Conservation (phyloP, 371 early-diverging fungal species). For the Mortierella sp. region DNA sequence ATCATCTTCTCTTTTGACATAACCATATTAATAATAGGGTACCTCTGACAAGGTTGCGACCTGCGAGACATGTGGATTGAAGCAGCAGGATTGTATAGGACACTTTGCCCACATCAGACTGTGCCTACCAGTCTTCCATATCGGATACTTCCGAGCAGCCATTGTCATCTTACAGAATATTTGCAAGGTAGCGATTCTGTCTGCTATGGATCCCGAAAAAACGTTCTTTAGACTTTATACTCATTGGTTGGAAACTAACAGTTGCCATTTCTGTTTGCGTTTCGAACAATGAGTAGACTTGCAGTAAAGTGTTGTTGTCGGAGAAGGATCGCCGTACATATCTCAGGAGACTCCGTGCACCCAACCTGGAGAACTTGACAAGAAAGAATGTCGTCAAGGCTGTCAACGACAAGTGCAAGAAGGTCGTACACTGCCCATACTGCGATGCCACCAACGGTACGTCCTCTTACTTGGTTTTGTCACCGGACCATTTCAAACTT, state of each 20-base stretch:
- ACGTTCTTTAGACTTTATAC: not conserved
- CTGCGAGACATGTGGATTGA: constrained; percentile 96
- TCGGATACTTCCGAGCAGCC: constrained; percentile 95
- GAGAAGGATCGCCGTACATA: constrained; percentile 84
- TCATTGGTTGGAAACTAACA: not conserved
- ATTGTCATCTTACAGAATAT: constrained; percentile 95
- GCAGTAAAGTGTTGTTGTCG: constrained; percentile 89
- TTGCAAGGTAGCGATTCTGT: constrained; percentile 88
- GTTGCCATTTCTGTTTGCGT: not conserved
- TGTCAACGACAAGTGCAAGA: constrained; percentile 92
- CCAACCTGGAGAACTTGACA: constrained; percentile 86
- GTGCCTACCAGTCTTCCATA: constrained; percentile 98
- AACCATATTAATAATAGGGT: too few species aligned
- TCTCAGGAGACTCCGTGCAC: constrained; percentile 80
- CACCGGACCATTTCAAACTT: not conserved
- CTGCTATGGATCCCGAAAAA: not conserved
- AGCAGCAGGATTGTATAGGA: constrained; percentile 95
- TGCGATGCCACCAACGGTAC: constrained; percentile 89
- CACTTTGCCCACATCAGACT: constrained; percentile 98
- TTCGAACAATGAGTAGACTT: constrained; percentile 66
- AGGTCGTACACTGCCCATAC: constrained; percentile 87
- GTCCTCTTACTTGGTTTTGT: not conserved
- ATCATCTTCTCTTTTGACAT: not conserved
- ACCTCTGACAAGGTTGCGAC: constrained; percentile 85
- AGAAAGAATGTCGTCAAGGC: constrained; percentile 85